A percentile compares a stretch with the other conserved stretches of the same genome.
phyloP scores from a whole-genome alignment of 2,329 filamentous ascomycete genomes.

The Alternaria angustiovoidea region DNA sequence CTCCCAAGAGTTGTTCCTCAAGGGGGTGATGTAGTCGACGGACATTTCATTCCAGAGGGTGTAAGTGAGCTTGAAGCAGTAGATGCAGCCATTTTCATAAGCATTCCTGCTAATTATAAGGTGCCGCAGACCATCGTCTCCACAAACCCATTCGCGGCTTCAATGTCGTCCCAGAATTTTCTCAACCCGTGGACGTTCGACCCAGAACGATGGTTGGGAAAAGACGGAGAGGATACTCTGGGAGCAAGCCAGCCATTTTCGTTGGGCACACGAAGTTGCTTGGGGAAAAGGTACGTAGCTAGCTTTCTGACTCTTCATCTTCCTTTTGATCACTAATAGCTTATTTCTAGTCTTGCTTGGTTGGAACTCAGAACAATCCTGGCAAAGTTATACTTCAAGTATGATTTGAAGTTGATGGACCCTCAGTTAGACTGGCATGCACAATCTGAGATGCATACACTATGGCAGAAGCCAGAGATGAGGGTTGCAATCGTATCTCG shows the following conservation, averaged over 20 bases:
- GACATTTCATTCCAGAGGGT: slow-evolving; percentile 30
- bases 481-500: background rate
- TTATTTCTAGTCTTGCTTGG: background rate
- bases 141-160: slow-evolving; percentile 24
- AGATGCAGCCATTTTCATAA: background rate
- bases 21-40: slow-evolving; percentile 15
- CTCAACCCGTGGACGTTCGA: slow-evolving; percentile 21
- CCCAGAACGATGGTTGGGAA: slow-evolving; percentile 51
- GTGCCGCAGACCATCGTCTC: slow-evolving; percentile 25
- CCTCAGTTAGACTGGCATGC: background rate
- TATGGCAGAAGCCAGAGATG: slow-evolving; percentile 1
- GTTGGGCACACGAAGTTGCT: slow-evolving; percentile 47
- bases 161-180: slow-evolving; percentile 34
- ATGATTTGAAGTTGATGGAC: background rate
- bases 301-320: background rate
- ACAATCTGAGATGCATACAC: background rate
- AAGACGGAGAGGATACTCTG: slow-evolving; percentile 33
- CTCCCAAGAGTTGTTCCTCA: slow-evolving; percentile 38
- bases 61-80: background rate
- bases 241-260: slow-evolving; percentile 32
- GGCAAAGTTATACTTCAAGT: background rate
- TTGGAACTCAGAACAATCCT: background rate
- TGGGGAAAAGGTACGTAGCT: slow-evolving; percentile 37
- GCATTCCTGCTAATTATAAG: background rate
- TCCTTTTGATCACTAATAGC: background rate